Percentiles rank a stretch among this genome's conserved stretches.
Evolutionary conservation across 2,329 filamentous ascomycete genomes (phyloP).

Genomic region (Fusarium brachygibbosum): DNA sequence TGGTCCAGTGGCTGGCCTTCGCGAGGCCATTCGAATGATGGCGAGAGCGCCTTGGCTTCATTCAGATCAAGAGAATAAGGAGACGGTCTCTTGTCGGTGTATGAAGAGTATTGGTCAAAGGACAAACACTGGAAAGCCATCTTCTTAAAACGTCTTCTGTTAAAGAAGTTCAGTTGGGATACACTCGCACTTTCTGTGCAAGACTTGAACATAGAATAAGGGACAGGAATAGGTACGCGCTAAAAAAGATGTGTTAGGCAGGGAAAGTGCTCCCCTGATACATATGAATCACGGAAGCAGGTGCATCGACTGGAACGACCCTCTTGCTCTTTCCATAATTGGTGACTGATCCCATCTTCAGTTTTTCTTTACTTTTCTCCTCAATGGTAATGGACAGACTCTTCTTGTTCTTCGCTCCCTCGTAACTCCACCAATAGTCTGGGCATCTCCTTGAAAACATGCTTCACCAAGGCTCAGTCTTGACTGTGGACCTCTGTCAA

Average conservation of each 20-base stretch:
- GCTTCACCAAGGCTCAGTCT: neutral
- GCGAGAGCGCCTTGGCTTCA: slow-evolving; percentile 13
- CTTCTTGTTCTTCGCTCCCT: neutral
- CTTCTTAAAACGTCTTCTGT: neutral
- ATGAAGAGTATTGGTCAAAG: neutral
- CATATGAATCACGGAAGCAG: neutral
- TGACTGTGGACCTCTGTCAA: neutral
- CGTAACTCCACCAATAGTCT: neutral
- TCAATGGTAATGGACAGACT: neutral
- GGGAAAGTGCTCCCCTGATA: neutral
- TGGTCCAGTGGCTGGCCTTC: neutral
- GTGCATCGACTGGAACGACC: neutral
- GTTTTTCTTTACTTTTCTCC: neutral
- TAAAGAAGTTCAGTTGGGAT: neutral
- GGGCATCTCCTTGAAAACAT: neutral
- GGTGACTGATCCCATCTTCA: neutral
- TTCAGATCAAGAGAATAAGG: slow-evolving; percentile 2
- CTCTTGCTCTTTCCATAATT: neutral
- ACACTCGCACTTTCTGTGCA: neutral
- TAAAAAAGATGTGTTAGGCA: neutral
- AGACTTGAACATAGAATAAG: neutral
- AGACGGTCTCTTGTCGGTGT: neutral
- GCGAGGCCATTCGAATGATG: slow-evolving; percentile 1
- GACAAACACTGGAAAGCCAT: neutral
- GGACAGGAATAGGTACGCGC: no score